Conservation (phyloP, 345 rosid species). For the Eucalyptus erythrocorys region DNA sequence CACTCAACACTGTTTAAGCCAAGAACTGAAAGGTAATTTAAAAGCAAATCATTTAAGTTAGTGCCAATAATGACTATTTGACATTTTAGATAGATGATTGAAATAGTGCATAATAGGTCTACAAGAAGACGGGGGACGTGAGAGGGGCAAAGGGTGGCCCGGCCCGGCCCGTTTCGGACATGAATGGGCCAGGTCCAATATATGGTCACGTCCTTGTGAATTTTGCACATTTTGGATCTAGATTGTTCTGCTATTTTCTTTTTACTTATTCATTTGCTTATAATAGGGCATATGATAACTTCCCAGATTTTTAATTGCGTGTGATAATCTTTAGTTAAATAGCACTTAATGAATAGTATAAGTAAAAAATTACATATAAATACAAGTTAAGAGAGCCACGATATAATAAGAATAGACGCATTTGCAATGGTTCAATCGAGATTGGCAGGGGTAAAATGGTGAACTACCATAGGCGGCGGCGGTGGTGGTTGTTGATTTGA, state of each 20-base stretch:
- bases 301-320: not conserved
- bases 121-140: not conserved
- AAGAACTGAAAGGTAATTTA: too few species aligned
- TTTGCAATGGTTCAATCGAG: not conserved
- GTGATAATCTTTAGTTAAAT: not conserved
- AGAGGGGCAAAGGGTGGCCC: not conserved
- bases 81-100: too few species aligned
- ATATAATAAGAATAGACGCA: not conserved
- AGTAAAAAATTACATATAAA: too few species aligned
- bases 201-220: not conserved
- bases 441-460: not conserved
- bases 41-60: too few species aligned
- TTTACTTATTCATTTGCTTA: not conserved
- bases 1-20: too few species aligned
- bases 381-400: not conserved
- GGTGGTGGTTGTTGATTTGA: not conserved
- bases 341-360: not conserved
- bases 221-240: not conserved
- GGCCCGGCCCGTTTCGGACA: not conserved
- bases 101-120: too few species aligned
- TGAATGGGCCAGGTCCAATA: not conserved
- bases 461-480: not conserved
- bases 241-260: not conserved
- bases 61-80: too few species aligned
- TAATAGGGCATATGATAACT: not conserved